Percentiles rank a stretch among this genome's conserved stretches.
Evolutionary conservation across 179 eudicot species (phyloP).

Genomic region (Patellifolia procumbens): DNA sequence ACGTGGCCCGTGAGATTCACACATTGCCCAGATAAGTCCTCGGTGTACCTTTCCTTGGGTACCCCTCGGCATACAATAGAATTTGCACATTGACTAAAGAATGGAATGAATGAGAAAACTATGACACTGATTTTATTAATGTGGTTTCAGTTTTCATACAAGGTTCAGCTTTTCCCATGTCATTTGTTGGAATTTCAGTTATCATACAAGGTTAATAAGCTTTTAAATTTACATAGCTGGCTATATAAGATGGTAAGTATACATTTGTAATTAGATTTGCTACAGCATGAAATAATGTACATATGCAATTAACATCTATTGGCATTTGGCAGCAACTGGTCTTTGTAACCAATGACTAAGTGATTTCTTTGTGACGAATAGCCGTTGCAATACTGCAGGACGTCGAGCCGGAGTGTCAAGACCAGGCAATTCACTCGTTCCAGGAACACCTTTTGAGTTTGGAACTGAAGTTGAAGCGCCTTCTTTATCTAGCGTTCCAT

Average conservation of each 20-base stretch:
- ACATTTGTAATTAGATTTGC: slow-evolving; percentile 9
- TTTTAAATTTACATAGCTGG: neutral
- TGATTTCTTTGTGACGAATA: slow-evolving; percentile 61
- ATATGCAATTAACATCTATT: neutral
- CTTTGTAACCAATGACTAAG: slow-evolving; percentile 62
- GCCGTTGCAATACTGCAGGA: slow-evolving; percentile 62
- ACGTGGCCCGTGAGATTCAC: neutral
- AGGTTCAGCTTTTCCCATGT: neutral
- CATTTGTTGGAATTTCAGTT: too few species aligned
- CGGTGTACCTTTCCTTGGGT: neutral
- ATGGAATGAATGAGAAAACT: neutral
- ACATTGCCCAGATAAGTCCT: neutral
- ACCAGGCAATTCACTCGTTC: slow-evolving; percentile 19
- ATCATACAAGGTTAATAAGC: too few species aligned
- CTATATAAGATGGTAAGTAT: neutral
- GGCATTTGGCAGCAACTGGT: slow-evolving; percentile 17
- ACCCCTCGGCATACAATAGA: neutral
- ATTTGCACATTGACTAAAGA: neutral
- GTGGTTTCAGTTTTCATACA: neutral
- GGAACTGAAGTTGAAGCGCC: slow-evolving; percentile 21
- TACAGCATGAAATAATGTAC: slow-evolving; percentile 1
- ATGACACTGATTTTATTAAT: neutral
- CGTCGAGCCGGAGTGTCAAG: slow-evolving; percentile 55
- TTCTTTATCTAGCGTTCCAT: slow-evolving; percentile 16
- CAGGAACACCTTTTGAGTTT: slow-evolving; percentile 16